Percentiles rank a stretch among this genome's conserved stretches.
Evolutionary conservation across 345 rosid species (phyloP).

Genomic region (Arabidopsis suecica): DNA sequence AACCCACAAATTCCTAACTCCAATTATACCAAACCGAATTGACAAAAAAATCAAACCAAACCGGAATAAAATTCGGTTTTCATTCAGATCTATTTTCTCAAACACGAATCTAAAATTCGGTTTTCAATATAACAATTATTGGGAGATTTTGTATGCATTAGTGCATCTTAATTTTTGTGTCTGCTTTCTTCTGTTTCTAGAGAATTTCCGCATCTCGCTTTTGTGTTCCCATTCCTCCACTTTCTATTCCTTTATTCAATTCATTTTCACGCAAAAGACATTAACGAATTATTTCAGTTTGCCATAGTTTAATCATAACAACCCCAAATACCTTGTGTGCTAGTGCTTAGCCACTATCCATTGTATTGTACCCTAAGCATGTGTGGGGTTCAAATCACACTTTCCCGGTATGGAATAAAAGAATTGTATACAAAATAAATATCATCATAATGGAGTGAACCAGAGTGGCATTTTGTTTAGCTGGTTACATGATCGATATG

Average conservation of each 20-base stretch:
- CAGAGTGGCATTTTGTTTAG: background rate
- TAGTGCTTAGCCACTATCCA: constrained; percentile 38
- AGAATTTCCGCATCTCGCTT: too few species aligned
- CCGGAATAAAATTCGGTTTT: too few species aligned
- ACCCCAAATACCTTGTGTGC: constrained; percentile 27
- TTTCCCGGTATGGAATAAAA: constrained; percentile 22
- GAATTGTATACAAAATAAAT: background rate
- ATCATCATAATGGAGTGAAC: constrained; percentile 11
- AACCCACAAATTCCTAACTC: background rate
- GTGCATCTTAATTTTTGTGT: too few species aligned
- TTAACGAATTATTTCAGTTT: constrained; percentile 20
- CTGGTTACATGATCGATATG: background rate
- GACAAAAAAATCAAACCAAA: background rate
- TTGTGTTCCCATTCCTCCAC: background rate
- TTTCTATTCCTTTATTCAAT: background rate
- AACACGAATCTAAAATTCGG: too few species aligned
- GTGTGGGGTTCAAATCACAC: constrained; percentile 27
- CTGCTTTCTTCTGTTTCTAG: too few species aligned
- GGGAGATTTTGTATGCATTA: too few species aligned
- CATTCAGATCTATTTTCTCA: too few species aligned
- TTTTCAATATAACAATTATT: too few species aligned
- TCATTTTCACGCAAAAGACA: background rate
- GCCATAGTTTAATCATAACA: constrained; percentile 30
- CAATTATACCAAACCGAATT: background rate
- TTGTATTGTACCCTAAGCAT: constrained; percentile 2